Base-by-base conservation (phyloP, 352 stramenopile genomes). In the Globisporangium cylindrosporum region DNA sequence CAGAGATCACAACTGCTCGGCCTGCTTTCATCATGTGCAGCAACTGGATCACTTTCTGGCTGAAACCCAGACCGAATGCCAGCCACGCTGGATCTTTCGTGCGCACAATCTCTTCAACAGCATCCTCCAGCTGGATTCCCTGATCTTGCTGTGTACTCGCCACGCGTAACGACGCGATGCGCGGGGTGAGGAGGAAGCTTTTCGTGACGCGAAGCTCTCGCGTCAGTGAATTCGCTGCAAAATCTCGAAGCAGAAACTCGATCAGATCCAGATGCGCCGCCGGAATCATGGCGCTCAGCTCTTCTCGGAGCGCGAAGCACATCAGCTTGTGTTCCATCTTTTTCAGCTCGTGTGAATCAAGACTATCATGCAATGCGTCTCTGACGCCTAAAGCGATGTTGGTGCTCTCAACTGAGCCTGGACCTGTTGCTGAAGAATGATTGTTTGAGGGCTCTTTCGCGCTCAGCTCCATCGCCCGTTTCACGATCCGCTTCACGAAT, bases 161-260 rank as follows among this genome's bases (percentile, higher is more conserved):
- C 1, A 58, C 18, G 20, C 22, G 10, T 25, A 62, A 6, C 38
- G 60, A 58, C 4, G 27, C 18, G 7, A 48, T 2, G 1, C 36
- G 51, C 24, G 63, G 24, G 2, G 36, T 53, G 25, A 65, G 14
- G 10, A 60, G 27, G 3, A 76, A 67, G 25, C 66, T 83, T 24
- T 73, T 71, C 0, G 71, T 74, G 7, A 59, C 15, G 20, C 67
- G 70, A 1, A 80, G 54, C 29, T 88, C 70, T 48, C 64, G 65
- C 9, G 41, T 34, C 1, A 76, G 32, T 6, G 61, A 68, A 18
- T 73, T 77, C 0, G 69, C 18, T 8, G 70, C 69, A 41, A 84
- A 81, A 49, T 90, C 83, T 29, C 68, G 73, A 43, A 90, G 49
- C 2, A 89, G 20, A 22, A 70, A 67, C 27, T 91, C 78, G 34